Evolutionary conservation across 306 rosid species (phyloP).

Genomic region (Castanopsis chinensis): DNA sequence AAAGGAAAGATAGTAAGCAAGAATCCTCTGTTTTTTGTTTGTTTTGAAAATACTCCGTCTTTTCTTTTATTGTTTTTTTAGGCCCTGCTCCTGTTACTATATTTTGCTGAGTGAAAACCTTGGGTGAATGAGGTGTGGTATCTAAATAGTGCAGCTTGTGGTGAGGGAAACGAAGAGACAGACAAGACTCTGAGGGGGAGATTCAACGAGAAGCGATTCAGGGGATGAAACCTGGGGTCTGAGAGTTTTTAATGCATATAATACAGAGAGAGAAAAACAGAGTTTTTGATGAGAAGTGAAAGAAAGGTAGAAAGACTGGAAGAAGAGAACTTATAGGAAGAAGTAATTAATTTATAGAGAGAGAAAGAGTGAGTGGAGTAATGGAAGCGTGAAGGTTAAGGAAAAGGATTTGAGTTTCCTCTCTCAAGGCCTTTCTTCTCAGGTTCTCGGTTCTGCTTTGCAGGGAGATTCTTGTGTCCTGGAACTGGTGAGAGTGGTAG

Average conservation of each 20-base stretch:
- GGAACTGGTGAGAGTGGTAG: not conserved
- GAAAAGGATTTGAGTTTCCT: conserved; percentile 62
- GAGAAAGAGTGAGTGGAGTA: conserved; percentile 8
- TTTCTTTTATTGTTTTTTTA: not conserved
- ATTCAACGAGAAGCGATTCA: conserved; percentile 19
- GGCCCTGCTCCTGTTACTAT: no score
- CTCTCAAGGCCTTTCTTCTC: conserved; percentile 63
- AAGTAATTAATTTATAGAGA: not conserved
- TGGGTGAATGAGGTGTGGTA: conserved; percentile 4
- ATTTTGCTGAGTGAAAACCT: not conserved
- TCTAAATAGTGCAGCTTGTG: not conserved
- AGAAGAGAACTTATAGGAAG: not conserved
- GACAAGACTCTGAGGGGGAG: not conserved
- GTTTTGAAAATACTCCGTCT: conserved; percentile 8
- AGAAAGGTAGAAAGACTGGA: not conserved
- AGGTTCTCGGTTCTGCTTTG: not conserved
- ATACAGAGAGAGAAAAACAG: not conserved
- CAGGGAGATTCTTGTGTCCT: not conserved
- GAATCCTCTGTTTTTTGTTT: not conserved
- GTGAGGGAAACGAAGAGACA: not conserved
- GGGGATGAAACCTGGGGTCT: conserved; percentile 8
- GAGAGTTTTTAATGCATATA: conserved; percentile 27
- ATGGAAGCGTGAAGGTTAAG: conserved; percentile 78
- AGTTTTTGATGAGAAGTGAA: conserved; percentile 17
- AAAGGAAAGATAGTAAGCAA: not conserved